These are phyloP conservation scores for Zymoseptoria tritici DNA, from an alignment of 2,329 filamentous ascomycete genomes.

Conservation along the genomic window DNA sequence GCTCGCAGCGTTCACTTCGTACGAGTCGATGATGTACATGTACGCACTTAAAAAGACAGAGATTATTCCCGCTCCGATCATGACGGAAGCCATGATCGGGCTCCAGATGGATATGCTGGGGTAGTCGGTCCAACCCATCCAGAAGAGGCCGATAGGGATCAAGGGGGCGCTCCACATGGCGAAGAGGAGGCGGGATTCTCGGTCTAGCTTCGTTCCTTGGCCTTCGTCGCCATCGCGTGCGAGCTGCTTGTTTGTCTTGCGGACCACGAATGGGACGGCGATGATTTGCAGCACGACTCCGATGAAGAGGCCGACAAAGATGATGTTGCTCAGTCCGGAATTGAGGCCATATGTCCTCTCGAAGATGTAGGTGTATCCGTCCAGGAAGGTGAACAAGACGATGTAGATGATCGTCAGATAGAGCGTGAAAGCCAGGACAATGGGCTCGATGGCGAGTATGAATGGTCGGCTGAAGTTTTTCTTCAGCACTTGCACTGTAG, in stretches of 20 bases:
- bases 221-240: constrained; percentile 5
- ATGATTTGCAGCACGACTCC: constrained; percentile 40
- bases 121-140: constrained; percentile 44
- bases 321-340: constrained; percentile 23
- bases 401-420: constrained; percentile 48
- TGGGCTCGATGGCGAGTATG: constrained; percentile 28
- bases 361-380: constrained; percentile 48
- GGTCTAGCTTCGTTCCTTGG: constrained; percentile 1
- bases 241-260: constrained; percentile 4
- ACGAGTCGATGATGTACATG: constrained; percentile 53
- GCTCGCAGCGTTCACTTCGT: constrained; percentile 46
- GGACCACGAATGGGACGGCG: constrained; percentile 32
- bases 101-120: constrained; percentile 44
- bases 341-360: constrained; percentile 42
- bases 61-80: constrained; percentile 27
- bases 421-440: constrained; percentile 40
- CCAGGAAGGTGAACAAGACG: constrained; percentile 46
- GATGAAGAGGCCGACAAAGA: constrained; percentile 27
- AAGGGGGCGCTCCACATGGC: constrained; percentile 31
- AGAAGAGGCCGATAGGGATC: constrained; percentile 45
- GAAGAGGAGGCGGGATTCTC: constrained; percentile 3
- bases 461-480: constrained; percentile 7
- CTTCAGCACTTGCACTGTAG: constrained; percentile 6
- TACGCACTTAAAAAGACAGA: constrained; percentile 46
- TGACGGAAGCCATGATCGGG: constrained; percentile 38